phyloP scores from a whole-genome alignment of 2,329 filamentous ascomycete genomes.

The Colletotrichum karsti region DNA sequence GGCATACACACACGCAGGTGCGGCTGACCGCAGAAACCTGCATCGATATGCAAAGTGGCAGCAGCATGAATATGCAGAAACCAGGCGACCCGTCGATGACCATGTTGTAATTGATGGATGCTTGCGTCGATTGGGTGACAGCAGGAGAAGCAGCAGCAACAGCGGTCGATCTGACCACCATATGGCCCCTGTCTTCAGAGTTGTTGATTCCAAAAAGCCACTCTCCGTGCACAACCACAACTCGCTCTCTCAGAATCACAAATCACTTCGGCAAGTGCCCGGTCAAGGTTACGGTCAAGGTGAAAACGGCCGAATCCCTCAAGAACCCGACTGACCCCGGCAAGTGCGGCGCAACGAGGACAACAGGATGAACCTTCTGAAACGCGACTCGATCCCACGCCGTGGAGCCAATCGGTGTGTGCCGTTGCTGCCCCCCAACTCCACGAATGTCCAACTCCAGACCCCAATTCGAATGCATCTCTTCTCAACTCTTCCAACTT shows the following conservation, averaged over 20 bases:
- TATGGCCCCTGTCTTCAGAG: too few species aligned
- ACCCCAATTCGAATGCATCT: not conserved
- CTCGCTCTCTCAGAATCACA: not conserved
- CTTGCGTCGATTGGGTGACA: not conserved
- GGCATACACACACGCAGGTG: not conserved
- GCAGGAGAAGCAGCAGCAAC: not conserved
- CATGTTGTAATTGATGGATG: too few species aligned
- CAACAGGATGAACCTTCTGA: conserved; percentile 19
- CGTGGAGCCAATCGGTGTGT: conserved; percentile 15
- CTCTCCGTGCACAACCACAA: not conserved
- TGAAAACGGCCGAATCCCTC: conserved; percentile 2
- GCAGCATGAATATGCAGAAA: conserved; percentile 22
- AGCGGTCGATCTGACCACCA: not conserved
- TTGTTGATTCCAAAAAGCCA: too few species aligned
- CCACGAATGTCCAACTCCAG: too few species aligned
- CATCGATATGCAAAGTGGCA: not conserved
- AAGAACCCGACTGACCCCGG: not conserved
- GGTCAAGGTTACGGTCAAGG: not conserved
- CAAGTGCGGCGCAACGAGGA: not conserved
- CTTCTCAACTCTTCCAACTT: not conserved
- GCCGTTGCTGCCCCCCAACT: not conserved
- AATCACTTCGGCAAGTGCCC: conserved; percentile 3
- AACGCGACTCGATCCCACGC: conserved; percentile 7
- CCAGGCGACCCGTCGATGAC: not conserved
- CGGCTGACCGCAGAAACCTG: not conserved